A percentile compares a stretch with the other conserved stretches of the same genome.
Conservation (phyloP, 192 early-diverging fungal genomes). For the Dissophora globulifera region DNA sequence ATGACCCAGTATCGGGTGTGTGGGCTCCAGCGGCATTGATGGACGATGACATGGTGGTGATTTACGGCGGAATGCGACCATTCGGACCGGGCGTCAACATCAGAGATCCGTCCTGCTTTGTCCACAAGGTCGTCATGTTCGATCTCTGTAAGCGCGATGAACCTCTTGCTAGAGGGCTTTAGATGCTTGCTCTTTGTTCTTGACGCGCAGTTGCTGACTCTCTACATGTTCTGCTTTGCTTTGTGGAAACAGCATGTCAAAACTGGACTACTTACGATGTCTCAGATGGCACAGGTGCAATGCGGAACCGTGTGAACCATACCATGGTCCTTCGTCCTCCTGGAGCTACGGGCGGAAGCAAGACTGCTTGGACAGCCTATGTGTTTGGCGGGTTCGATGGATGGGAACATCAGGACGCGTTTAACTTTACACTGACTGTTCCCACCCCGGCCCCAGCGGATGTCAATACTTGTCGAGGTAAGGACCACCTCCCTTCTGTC, state of each 20-base stretch:
- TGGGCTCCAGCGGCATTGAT: slow-evolving; percentile 35
- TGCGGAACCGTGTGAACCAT: slow-evolving; percentile 33
- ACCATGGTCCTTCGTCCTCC: slow-evolving; percentile 48
- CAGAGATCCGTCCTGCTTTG: slow-evolving; percentile 17
- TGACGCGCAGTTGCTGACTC: too few species aligned
- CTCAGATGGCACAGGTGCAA: not conserved
- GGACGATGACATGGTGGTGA: slow-evolving; percentile 36
- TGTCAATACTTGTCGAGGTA: slow-evolving; percentile 50
- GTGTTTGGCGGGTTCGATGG: slow-evolving; percentile 51
- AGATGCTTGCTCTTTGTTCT: too few species aligned
- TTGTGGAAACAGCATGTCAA: slow-evolving; percentile 26
- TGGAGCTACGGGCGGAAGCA: slow-evolving; percentile 36
- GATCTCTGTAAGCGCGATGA: slow-evolving; percentile 53
- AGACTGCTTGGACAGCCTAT: slow-evolving; percentile 36
- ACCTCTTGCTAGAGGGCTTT: too few species aligned
- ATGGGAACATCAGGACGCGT: slow-evolving; percentile 10
- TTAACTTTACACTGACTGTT: slow-evolving; percentile 21
- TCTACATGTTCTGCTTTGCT: not conserved
- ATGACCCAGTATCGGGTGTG: slow-evolving; percentile 36
- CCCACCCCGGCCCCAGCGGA: not conserved
- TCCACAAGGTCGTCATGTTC: slow-evolving; percentile 22
- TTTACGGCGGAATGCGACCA: slow-evolving; percentile 48
- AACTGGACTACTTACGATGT: slow-evolving; percentile 22
- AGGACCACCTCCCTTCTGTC: not conserved
- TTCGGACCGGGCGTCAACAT: slow-evolving; percentile 26